Percentiles rank a stretch among this genome's conserved stretches.
phyloP scores from a whole-genome alignment of 805 yeast species.

The Hanseniaspora jakobsenii region DNA sequence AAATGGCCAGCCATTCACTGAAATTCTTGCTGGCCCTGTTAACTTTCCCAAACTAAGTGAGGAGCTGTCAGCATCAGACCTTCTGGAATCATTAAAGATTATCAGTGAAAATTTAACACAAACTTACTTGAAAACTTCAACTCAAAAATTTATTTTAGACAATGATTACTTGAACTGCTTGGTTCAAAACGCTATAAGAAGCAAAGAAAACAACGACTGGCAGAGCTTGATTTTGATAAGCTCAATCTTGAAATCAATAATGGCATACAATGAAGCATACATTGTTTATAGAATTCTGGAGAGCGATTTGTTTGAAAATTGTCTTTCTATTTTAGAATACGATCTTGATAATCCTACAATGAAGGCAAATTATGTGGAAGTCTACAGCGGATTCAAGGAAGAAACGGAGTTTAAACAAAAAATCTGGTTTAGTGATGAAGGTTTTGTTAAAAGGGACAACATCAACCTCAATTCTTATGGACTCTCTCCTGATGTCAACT shows the following conservation, averaged over 20 bases:
- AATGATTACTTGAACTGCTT: conserved; percentile 43
- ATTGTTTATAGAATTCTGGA: conserved; percentile 47
- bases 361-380: conserved; percentile 70
- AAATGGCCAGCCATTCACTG: conserved; percentile 33
- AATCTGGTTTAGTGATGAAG: conserved; percentile 18
- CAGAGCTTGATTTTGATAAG: conserved; percentile 53
- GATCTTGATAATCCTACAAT: conserved; percentile 75
- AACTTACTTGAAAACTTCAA: conserved; percentile 44
- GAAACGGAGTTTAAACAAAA: conserved; percentile 20
- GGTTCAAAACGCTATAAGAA: conserved; percentile 39
- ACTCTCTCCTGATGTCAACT: too few species aligned
- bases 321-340: conserved; percentile 75
- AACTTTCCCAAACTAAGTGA: conserved; percentile 51
- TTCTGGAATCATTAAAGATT: conserved; percentile 43
- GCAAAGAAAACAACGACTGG: conserved; percentile 44
- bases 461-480: conserved; percentile 28
- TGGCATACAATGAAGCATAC: conserved; percentile 58
- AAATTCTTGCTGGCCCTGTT: conserved; percentile 70
- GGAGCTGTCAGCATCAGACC: conserved; percentile 32
- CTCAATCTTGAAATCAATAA: conserved; percentile 57
- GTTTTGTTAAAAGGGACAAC: conserved; percentile 22
- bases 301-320: conserved; percentile 42
- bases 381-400: conserved; percentile 19
- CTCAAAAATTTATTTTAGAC: conserved; percentile 45
- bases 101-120: conserved; percentile 52